phyloP scores from a whole-genome alignment of 2,329 filamentous ascomycete species.

The Didymella glomerata region DNA sequence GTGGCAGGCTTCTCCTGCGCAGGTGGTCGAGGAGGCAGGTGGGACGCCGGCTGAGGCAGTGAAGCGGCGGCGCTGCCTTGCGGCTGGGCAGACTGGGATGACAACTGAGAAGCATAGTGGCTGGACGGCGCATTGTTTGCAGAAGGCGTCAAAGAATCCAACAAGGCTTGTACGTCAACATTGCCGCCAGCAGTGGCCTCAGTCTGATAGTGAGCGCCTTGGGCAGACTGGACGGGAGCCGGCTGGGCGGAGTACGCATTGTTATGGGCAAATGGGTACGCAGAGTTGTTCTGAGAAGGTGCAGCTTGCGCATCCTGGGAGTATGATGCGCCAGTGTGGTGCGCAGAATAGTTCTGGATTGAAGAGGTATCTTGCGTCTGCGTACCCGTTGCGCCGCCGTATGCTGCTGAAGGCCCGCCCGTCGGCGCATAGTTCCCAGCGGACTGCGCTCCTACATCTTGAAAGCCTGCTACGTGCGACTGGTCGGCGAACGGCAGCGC shows the following conservation, averaged over 20 bases:
- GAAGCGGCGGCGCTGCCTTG: conserved; percentile 48
- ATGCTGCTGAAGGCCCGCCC: conserved; percentile 36
- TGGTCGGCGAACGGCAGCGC: conserved; percentile 47
- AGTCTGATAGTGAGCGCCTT: conserved; percentile 40
- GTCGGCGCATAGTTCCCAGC: conserved; percentile 32
- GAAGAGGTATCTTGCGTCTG: conserved; percentile 50
- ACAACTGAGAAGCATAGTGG: conserved; percentile 47
- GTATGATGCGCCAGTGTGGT: conserved; percentile 43
- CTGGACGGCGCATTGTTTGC: conserved; percentile 40
- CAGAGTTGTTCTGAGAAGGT: conserved; percentile 40
- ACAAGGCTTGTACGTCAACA: conserved; percentile 58
- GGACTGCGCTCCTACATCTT: conserved; percentile 38
- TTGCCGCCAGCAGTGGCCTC: conserved; percentile 39
- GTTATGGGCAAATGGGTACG: conserved; percentile 48
- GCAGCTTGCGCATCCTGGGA: conserved; percentile 46
- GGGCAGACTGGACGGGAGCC: conserved; percentile 41
- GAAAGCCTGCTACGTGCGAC: conserved; percentile 24
- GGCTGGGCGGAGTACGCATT: conserved; percentile 46
- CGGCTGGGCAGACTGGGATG: conserved; percentile 40
- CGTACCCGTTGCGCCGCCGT: conserved; percentile 39
- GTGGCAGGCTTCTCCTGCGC: conserved; percentile 59
- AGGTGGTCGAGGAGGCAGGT: conserved; percentile 58
- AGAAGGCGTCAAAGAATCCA: conserved; percentile 54
- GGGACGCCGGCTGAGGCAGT: conserved; percentile 51
- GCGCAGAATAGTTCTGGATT: conserved; percentile 50